Evolutionary conservation across 192 early-diverging fungal species (phyloP), one percentile per base, ranked within the genome.

Genomic region (Gamsiella multidivaricata): DNA sequence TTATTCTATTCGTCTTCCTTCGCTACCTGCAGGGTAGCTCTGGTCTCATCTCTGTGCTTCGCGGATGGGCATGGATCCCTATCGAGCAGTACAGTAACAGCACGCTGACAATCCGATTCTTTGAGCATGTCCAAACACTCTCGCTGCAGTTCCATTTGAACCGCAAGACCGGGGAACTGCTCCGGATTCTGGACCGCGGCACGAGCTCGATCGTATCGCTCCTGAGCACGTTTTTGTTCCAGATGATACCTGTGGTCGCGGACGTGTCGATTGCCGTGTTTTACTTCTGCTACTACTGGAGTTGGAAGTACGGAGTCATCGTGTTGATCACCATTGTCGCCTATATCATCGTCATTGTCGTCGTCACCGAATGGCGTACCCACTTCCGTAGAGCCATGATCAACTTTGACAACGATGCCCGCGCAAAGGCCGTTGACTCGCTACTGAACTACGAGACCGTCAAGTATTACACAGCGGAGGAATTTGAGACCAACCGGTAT

Each of bases 401-500:
- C 63, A 88, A 93, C 39, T 83, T 95, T 50, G 97, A 98, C 80
- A 92, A 94, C 61, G 90, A 91, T 47, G 89, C 91, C 60, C 88
- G 94, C 54, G 88, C 94, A 7, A 92, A 91, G 50, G 91, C 90
- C 20, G 96, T 97, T 5, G 97, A 99, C 73, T 97, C 95, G 46
- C 79, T 99, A 56, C 85, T 97, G 49, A 99, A 99, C 81, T 97
- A 97, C 87, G 97, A 99, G 80, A 99, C 97, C 2, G 97, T 99
- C 75, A 99, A 99, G 81, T 98, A 98, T 78, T 98, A 96, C 83
- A 91, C 91, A 66, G 93, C 92, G 42, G 97, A 98, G 82, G 61
- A 82, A 17, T 98, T 91, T 81, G 97, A 99, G 80, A 82, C 93
- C 31, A 66, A 86, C 18, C 85, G 93, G 43, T 99, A 94, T 75